Evolutionary conservation across 345 rosid species (phyloP).

Genomic region (Eucalyptus marginata): DNA sequence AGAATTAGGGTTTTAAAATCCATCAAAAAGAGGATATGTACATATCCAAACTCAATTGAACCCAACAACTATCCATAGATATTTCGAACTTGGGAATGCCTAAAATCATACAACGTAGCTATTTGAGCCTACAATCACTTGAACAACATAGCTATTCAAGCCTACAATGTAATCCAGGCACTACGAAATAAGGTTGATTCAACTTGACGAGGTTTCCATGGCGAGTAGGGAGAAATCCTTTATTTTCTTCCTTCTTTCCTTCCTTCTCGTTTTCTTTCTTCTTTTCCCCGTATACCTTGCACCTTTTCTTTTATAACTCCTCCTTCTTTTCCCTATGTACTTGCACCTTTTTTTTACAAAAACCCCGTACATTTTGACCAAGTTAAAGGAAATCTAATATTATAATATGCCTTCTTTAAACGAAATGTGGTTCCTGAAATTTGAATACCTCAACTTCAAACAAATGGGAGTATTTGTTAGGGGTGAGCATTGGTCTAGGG

Average conservation of each 20-base stretch:
- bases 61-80: not conserved
- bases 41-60: not conserved
- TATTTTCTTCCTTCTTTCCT: no score
- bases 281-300: not conserved
- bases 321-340: no score
- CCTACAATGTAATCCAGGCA: no score
- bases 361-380: not conserved
- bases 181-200: no score
- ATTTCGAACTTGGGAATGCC: not conserved
- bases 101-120: no score
- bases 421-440: not conserved
- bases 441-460: not conserved
- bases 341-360: no score
- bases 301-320: not conserved
- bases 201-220: no score
- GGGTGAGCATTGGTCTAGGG: no score
- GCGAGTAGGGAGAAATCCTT: no score
- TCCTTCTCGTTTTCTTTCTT: not conserved
- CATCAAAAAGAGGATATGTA: not conserved
- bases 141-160: not conserved
- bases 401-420: not conserved
- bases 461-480: no score
- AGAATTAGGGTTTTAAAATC: not conserved
- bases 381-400: not conserved
- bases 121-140: not conserved